A percentile compares a stretch with the other conserved stretches of the same genome.
phyloP scores from a whole-genome alignment of 208 protist species.

The Leishmania major region DNA sequence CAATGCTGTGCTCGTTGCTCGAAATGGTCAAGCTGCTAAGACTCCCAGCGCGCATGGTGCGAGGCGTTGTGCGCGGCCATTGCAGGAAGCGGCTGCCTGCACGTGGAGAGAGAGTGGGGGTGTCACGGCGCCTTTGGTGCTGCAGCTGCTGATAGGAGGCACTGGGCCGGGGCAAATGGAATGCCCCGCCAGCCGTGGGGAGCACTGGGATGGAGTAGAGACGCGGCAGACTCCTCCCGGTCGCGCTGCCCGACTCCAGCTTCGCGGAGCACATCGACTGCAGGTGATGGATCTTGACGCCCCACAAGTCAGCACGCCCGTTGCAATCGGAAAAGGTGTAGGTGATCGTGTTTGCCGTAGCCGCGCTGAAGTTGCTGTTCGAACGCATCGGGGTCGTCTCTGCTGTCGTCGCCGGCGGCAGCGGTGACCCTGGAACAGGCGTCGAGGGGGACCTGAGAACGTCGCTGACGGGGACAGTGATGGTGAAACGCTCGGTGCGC shows the following conservation, averaged over 20 bases:
- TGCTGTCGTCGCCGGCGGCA: neutral
- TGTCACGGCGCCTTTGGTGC: neutral
- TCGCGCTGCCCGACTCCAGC: neutral
- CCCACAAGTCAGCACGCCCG: conserved; percentile 54
- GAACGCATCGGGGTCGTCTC: neutral
- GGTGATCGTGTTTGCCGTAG: conserved; percentile 10
- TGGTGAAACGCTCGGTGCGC: conserved; percentile 37
- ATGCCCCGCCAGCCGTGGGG: neutral
- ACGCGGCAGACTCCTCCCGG: neutral
- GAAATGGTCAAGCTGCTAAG: neutral
- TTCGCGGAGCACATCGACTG: conserved; percentile 3
- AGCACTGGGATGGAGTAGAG: neutral
- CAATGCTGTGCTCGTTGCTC: neutral
- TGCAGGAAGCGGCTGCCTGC: conserved; percentile 20
- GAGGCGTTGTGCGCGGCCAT: conserved; percentile 26
- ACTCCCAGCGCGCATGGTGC: conserved; percentile 11
- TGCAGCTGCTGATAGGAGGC: conserved; percentile 6
- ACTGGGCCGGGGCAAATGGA: neutral
- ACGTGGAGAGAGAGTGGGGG: neutral
- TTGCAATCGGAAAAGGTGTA: conserved; percentile 43
- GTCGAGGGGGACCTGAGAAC: neutral
- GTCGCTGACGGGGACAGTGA: neutral
- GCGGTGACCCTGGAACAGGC: neutral
- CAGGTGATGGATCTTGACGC: conserved; percentile 39
- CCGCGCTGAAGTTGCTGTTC: neutral